Evolutionary conservation across 2,329 filamentous ascomycete species (phyloP).

Genomic region (Magnaporthiopsis rhizophila): DNA sequence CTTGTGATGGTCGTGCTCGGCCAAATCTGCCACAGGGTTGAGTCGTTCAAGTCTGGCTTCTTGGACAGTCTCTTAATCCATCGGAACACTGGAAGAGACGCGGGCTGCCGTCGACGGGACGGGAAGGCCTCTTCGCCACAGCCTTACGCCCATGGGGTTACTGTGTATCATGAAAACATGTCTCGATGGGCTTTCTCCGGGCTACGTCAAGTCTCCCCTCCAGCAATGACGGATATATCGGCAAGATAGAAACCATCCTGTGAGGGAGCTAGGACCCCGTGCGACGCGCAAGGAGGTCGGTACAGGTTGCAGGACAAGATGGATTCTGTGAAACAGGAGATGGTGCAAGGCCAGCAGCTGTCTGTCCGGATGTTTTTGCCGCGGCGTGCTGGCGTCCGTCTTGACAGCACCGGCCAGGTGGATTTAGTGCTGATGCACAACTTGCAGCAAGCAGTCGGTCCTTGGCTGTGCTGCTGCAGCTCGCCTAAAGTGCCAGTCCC

Average conservation of each 20-base stretch:
- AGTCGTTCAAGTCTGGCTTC: background rate
- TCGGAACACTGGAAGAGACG: background rate
- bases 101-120: background rate
- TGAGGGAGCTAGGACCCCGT: background rate
- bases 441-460: background rate
- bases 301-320: background rate
- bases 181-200: background rate
- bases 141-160: background rate
- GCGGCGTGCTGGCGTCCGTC: background rate
- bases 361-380: background rate
- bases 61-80: background rate
- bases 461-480: background rate
- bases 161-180: background rate
- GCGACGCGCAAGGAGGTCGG: background rate
- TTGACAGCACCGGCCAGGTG: background rate
- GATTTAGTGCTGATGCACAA: background rate
- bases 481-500: background rate
- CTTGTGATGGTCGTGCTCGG: background rate
- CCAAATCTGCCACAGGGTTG: background rate
- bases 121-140: background rate
- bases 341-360: background rate
- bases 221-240: background rate
- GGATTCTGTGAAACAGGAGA: background rate
- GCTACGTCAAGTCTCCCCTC: no score
- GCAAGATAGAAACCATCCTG: background rate